Evolutionary conservation across 2,329 filamentous ascomycete genomes (phyloP).

Genomic region (Hymenoscyphus scutula): DNA sequence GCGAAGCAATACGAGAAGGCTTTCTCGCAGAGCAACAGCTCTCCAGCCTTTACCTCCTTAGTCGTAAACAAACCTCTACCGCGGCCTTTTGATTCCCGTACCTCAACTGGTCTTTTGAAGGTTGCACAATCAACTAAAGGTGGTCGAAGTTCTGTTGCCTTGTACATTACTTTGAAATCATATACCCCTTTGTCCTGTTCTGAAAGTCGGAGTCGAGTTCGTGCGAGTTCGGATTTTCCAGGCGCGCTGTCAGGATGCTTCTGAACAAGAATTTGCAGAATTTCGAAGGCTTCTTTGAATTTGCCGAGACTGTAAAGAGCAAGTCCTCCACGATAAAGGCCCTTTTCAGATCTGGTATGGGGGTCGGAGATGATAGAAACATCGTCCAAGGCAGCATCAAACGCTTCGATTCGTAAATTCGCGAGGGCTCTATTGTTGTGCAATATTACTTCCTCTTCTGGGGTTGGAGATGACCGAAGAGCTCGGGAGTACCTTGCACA

Average conservation of each 20-base stretch:
- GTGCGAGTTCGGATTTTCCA: neutral
- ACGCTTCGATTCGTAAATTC: conserved; percentile 35
- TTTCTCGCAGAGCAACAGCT: neutral
- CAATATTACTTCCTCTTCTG: conserved; percentile 33
- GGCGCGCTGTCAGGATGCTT: neutral
- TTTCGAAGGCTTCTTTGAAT: conserved; percentile 8
- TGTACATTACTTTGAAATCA: conserved; percentile 8
- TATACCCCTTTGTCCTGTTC: conserved; percentile 8
- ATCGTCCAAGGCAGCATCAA: conserved; percentile 34
- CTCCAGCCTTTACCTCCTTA: neutral
- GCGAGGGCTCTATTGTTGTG: conserved; percentile 39
- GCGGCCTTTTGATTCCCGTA: neutral
- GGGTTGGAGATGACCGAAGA: conserved; percentile 25
- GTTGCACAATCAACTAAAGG: neutral
- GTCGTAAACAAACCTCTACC: neutral
- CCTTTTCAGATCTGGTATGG: conserved; percentile 26
- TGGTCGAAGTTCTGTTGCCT: neutral
- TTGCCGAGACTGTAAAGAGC: conserved; percentile 15
- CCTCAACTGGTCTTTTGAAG: neutral
- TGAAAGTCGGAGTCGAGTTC: conserved; percentile 2
- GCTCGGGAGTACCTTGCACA: conserved; percentile 18
- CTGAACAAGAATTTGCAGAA: neutral
- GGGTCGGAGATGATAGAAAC: conserved; percentile 29
- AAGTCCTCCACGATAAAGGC: conserved; percentile 15
- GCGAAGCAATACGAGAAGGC: neutral